A percentile compares a stretch with the other conserved stretches of the same genome.
phyloP scores from a whole-genome alignment of 139 green algal genomes.

The Trebouxia sp. region DNA sequence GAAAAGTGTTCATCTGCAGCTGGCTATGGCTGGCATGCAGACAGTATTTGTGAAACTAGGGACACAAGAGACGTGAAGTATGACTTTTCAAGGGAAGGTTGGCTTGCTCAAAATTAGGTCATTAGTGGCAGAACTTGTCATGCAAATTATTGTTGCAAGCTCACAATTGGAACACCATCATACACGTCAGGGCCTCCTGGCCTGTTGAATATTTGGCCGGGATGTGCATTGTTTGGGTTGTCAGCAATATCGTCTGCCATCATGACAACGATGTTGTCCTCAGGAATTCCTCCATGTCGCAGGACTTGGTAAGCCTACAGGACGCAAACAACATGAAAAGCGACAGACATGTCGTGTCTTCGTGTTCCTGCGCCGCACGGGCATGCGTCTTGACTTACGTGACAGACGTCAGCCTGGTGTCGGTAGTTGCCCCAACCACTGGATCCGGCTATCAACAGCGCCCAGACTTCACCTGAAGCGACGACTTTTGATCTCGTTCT shows the following conservation, averaged over 20 bases:
- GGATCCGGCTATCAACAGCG: conserved; percentile 88
- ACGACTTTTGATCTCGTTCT: no score
- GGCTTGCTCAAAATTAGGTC: no score
- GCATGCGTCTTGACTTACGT: no score
- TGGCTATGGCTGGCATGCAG: no score
- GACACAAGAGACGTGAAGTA: no score
- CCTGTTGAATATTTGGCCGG: conserved; percentile 88
- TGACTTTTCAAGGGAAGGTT: no score
- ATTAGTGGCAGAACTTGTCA: not conserved
- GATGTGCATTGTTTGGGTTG: conserved; percentile 76
- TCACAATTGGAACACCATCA: conserved; percentile 65
- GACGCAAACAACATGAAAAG: conserved; percentile 32
- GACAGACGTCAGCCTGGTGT: conserved; percentile 82
- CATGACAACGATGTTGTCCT: conserved; percentile 83
- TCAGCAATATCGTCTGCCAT: conserved; percentile 90
- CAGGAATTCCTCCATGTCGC: conserved; percentile 47
- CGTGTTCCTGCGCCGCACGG: no score
- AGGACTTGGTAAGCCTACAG: conserved; percentile 83
- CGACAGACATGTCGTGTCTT: not conserved
- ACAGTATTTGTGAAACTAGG: no score
- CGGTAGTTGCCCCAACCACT: conserved; percentile 88
- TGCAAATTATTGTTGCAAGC: not conserved
- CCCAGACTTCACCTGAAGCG: conserved; percentile 75
- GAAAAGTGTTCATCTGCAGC: no score
- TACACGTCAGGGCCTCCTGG: conserved; percentile 88